A percentile compares a stretch with the other conserved stretches of the same genome.
phyloP scores from a whole-genome alignment of 306 rosid species.

The Lupinus albus region DNA sequence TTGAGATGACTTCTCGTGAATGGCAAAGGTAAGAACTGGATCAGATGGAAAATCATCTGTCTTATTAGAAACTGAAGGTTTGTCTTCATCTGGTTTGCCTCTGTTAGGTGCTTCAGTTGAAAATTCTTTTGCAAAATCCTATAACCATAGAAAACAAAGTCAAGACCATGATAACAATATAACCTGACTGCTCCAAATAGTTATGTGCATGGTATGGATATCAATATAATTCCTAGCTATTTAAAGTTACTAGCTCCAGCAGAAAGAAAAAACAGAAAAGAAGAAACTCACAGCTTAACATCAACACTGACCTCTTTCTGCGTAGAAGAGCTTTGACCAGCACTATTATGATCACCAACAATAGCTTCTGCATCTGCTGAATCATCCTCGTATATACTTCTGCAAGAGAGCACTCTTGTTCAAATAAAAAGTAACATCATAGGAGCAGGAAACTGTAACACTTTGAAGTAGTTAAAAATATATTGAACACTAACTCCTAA shows the following conservation, averaged over 20 bases:
- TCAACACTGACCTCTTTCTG: slow-evolving; percentile 65
- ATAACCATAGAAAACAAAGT: slow-evolving; percentile 44
- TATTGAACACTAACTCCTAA: slow-evolving; percentile 11
- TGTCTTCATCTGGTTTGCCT: slow-evolving; percentile 52
- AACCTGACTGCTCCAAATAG: slow-evolving; percentile 32
- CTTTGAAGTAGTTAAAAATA: not conserved
- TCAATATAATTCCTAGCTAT: slow-evolving; percentile 23
- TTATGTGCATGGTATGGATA: slow-evolving; percentile 13
- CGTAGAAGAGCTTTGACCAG: slow-evolving; percentile 55
- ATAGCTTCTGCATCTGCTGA: slow-evolving; percentile 64
- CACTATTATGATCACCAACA: slow-evolving; percentile 54
- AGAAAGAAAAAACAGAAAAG: slow-evolving; percentile 39
- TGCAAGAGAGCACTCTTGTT: slow-evolving; percentile 52
- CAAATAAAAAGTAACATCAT: slow-evolving; percentile 42
- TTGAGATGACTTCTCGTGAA: slow-evolving; percentile 60
- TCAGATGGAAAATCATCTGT: slow-evolving; percentile 56
- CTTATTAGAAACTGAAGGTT: slow-evolving; percentile 56
- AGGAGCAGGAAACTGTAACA: not conserved
- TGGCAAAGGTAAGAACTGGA: slow-evolving; percentile 78
- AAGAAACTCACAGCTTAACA: slow-evolving; percentile 45
- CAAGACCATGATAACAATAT: slow-evolving; percentile 36
- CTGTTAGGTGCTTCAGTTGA: slow-evolving; percentile 49
- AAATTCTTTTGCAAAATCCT: slow-evolving; percentile 65
- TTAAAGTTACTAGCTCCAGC: slow-evolving; percentile 20
- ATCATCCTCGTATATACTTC: slow-evolving; percentile 73